These are phyloP conservation scores for Mucor irregularis DNA, from an alignment of 371 early-diverging fungal genomes.

Conservation along the genomic window DNA sequence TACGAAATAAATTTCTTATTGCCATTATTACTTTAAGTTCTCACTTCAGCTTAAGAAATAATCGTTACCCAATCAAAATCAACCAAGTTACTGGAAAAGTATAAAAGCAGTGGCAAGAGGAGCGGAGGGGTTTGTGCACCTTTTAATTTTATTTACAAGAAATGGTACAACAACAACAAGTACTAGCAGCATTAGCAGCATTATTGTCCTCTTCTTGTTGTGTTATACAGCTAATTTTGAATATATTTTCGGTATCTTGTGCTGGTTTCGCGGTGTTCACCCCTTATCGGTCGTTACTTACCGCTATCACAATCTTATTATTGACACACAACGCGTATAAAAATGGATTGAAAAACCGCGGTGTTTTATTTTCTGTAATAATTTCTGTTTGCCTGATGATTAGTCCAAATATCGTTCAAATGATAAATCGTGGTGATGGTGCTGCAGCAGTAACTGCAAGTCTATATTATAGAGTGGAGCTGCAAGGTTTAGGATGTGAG, in stretches of 20 bases:
- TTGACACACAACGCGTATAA: constrained; percentile 25
- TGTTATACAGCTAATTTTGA: constrained; percentile 54
- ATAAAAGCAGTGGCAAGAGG: background rate
- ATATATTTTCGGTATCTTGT: constrained; percentile 54
- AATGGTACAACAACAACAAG: background rate
- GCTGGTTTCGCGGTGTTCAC: constrained; percentile 60
- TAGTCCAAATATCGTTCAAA: constrained; percentile 40
- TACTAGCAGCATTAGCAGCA: constrained; percentile 27
- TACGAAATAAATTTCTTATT: too few relatives aligned
- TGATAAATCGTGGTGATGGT: constrained; percentile 18
- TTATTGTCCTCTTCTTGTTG: constrained; percentile 58
- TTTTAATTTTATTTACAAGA: background rate
- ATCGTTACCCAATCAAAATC: too few relatives aligned
- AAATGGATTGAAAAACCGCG: constrained; percentile 13
- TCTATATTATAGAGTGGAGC: constrained; percentile 31
- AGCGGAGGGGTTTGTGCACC: too few relatives aligned
- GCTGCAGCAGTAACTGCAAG: background rate
- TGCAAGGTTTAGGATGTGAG: constrained; percentile 51
- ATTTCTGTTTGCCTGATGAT: constrained; percentile 27
- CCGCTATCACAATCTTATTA: constrained; percentile 25
- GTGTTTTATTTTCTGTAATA: constrained; percentile 12
- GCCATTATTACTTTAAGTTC: too few relatives aligned
- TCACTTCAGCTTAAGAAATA: too few relatives aligned
- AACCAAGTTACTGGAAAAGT: too few relatives aligned
- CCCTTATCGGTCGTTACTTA: constrained; percentile 41